phyloP scores from a whole-genome alignment of 202 grass and related monocot genomes.

The Bolboschoenoplectus hybrid region DNA sequence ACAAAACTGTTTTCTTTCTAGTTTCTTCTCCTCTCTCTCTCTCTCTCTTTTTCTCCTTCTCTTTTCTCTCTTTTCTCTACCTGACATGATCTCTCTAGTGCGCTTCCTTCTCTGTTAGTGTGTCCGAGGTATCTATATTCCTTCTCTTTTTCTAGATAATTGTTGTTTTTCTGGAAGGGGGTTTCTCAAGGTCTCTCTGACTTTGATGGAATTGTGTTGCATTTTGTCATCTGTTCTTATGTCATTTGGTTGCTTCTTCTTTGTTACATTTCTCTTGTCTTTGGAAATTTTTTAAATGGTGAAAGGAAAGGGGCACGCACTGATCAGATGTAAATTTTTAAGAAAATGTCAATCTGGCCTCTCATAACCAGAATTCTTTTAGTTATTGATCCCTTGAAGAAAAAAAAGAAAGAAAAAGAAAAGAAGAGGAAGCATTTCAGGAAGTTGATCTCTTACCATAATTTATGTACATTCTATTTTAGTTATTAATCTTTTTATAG shows the following conservation, averaged over 20 bases:
- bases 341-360: background rate
- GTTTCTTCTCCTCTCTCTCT: background rate
- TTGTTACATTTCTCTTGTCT: background rate
- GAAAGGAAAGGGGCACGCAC: constrained; percentile 15
- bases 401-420: background rate
- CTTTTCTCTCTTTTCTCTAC: constrained; percentile 11
- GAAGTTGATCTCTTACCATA: background rate
- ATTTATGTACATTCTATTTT: background rate
- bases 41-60: background rate
- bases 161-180: background rate
- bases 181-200: background rate
- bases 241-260: background rate
- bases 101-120: constrained; percentile 22
- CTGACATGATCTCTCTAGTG: constrained; percentile 8
- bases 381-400: background rate
- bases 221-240: constrained; percentile 24
- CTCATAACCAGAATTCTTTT: background rate
- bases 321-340: constrained; percentile 8
- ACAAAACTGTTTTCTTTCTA: background rate
- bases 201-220: background rate
- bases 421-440: background rate
- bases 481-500: constrained; percentile 1
- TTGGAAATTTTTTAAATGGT: background rate
- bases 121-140: constrained; percentile 30
- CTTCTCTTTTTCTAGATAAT: background rate